A percentile compares a stretch with the other conserved stretches of the same genome.
These are phyloP conservation scores for Laetiporus sulphureus DNA, from an alignment of 1,284 basidiomycete species.

Conservation along the genomic window DNA sequence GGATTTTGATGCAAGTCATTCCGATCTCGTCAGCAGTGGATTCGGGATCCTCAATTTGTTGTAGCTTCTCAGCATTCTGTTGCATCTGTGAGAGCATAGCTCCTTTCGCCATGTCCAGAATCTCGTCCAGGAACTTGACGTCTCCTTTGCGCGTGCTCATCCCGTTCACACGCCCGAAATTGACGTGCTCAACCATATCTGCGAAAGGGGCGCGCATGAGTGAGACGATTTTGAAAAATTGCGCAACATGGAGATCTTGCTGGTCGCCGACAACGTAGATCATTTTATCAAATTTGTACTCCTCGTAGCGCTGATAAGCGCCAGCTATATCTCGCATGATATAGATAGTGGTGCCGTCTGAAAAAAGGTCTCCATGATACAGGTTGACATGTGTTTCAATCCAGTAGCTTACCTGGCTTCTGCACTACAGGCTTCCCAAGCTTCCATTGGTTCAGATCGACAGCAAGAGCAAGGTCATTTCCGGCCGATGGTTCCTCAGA, in stretches of 20 bases:
- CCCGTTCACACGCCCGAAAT: conserved; percentile 89
- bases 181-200: conserved; percentile 78
- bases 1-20: conserved; percentile 96
- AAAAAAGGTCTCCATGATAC: conserved; percentile 1
- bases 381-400: background rate
- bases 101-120: conserved; percentile 84
- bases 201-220: conserved; percentile 92
- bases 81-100: conserved; percentile 98
- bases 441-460: conserved; percentile 85
- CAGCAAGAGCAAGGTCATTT: no score
- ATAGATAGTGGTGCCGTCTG: conserved; percentile 96
- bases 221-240: conserved; percentile 93
- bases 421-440: conserved; percentile 87
- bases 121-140: conserved; percentile 93
- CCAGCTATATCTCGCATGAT: conserved; percentile 97
- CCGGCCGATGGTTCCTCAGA: no score
- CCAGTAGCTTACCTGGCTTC: conserved; percentile 69
- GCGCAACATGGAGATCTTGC: conserved; percentile 89
- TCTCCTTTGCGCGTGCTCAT: conserved; percentile 99
- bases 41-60: conserved; percentile 85
- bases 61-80: conserved; percentile 92
- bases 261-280: conserved; percentile 93
- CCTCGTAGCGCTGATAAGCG: conserved; percentile 87
- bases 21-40: conserved; percentile 81
- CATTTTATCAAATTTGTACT: conserved; percentile 97